These are phyloP conservation scores for Clavulina sp. DNA, from an alignment of 768 basidiomycete species.

Conservation along the genomic window DNA sequence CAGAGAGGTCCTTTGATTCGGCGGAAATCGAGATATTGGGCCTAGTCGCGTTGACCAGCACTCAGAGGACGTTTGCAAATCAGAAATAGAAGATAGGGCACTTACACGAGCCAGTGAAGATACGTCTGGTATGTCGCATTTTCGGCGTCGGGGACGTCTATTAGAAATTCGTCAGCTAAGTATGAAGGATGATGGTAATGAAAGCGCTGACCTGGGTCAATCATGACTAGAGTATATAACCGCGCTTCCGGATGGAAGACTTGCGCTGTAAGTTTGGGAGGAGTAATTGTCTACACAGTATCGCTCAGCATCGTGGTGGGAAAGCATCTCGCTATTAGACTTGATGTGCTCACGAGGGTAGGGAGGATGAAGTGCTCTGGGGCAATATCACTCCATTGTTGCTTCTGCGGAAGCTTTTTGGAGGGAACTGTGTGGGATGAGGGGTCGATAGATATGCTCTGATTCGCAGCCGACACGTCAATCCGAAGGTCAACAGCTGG, in stretches of 20 bases:
- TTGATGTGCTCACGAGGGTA: conserved; percentile 34
- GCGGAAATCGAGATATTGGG: conserved; percentile 64
- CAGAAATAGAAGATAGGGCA: conserved; percentile 5
- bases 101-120: conserved; percentile 77
- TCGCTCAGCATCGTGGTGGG: neutral
- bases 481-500: conserved; percentile 64
- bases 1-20: neutral
- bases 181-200: conserved; percentile 4
- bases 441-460: conserved; percentile 14
- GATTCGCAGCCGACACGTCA: conserved; percentile 21
- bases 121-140: conserved; percentile 48
- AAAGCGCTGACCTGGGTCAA: conserved; percentile 56
- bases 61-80: neutral
- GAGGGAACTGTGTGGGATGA: conserved; percentile 6
- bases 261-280: conserved; percentile 50
- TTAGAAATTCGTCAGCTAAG: neutral
- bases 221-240: conserved; percentile 73
- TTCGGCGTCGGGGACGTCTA: conserved; percentile 69
- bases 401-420: conserved; percentile 14
- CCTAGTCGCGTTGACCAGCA: too few relatives aligned
- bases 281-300: conserved; percentile 35
- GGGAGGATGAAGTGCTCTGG: conserved; percentile 54
- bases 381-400: conserved; percentile 32
- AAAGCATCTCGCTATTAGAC: neutral
- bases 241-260: conserved; percentile 68